Percentiles rank a stretch among this genome's conserved stretches.
Evolutionary conservation across 768 basidiomycete genomes (phyloP).

Genomic region (Dacryopinax spathularia): DNA sequence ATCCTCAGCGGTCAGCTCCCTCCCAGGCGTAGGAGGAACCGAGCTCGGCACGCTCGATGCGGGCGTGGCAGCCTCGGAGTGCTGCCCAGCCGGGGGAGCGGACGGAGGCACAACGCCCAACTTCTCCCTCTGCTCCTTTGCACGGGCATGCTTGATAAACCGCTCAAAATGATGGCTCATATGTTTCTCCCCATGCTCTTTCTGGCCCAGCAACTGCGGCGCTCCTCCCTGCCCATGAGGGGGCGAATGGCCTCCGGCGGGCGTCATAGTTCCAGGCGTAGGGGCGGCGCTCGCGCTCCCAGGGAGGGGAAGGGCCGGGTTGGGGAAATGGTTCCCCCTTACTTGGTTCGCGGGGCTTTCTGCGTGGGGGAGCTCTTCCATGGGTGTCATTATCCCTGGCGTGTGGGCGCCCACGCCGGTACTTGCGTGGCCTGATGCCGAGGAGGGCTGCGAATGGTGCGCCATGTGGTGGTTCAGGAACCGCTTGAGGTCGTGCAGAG

Average conservation of each 20-base stretch:
- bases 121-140: background rate
- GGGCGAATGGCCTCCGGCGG: background rate
- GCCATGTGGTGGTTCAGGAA: slow-evolving; percentile 88
- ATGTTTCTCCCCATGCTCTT: background rate
- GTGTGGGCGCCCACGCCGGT: background rate
- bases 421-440: background rate
- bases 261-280: background rate
- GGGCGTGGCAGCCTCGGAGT: slow-evolving; percentile 7
- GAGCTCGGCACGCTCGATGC: background rate
- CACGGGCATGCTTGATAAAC: background rate
- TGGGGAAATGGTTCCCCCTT: background rate
- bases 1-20: slow-evolving; percentile 19
- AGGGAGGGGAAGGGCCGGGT: background rate
- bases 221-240: no score
- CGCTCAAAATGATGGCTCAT: background rate
- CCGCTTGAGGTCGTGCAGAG: slow-evolving; percentile 83
- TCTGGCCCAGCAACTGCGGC: no score
- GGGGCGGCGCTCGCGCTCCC: background rate
- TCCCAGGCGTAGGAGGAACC: slow-evolving; percentile 6
- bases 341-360: background rate
- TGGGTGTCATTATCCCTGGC: background rate
- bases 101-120: background rate
- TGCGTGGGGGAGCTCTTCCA: background rate
- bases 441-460: slow-evolving; percentile 29
- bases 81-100: no score